Conservation (phyloP, 306 rosid species). For the Begonia masoniana region DNA sequence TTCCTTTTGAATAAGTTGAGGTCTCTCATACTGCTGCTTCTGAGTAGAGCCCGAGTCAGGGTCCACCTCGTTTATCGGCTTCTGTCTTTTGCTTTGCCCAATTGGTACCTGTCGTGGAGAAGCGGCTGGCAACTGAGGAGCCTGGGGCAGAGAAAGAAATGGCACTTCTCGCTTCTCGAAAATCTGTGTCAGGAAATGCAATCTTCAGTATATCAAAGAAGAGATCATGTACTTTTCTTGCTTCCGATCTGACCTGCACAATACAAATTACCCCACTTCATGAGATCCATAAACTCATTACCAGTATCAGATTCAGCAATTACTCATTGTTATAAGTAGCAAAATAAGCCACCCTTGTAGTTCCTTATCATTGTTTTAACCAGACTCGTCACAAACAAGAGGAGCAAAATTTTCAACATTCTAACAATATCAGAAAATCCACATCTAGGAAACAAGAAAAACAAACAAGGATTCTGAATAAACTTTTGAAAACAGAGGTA, state of each 20-base stretch:
- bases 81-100: constrained; percentile 58
- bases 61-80: constrained; percentile 37
- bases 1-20: constrained; percentile 29
- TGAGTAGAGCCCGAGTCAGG: constrained; percentile 33
- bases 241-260: constrained; percentile 72
- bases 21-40: constrained; percentile 14
- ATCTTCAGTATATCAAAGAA: constrained; percentile 72
- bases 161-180: constrained; percentile 57
- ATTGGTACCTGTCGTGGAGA: constrained; percentile 39
- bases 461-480: too few relatives aligned
- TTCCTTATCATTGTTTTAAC: too few relatives aligned
- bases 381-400: too few relatives aligned
- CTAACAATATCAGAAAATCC: too few relatives aligned
- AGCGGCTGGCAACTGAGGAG: constrained; percentile 19
- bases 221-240: constrained; percentile 83
- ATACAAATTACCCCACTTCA: constrained; percentile 8
- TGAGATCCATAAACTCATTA: constrained; percentile 7
- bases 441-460: too few relatives aligned
- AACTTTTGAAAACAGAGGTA: too few relatives aligned
- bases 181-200: constrained; percentile 72
- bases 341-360: too few relatives aligned
- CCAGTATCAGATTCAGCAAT: too few relatives aligned
- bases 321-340: too few relatives aligned
- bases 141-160: constrained; percentile 45
- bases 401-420: too few relatives aligned